These are phyloP conservation scores for Diaporthe humulicola DNA, from an alignment of 2,329 filamentous ascomycete species.

Conservation along the genomic window DNA sequence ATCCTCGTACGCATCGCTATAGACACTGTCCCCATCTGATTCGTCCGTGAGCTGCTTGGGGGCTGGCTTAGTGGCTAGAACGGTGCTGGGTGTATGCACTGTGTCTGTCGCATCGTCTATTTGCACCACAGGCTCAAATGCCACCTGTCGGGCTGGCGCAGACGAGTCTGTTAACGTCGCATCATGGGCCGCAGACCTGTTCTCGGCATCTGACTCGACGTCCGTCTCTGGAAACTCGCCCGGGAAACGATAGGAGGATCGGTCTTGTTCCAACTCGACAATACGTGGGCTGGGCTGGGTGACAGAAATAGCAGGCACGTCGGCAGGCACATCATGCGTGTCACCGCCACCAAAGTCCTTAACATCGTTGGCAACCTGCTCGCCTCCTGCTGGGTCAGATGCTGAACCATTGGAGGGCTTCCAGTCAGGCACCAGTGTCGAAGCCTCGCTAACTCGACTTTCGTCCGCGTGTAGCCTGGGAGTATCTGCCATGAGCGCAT, in stretches of 20 bases:
- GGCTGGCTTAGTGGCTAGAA: constrained; percentile 43
- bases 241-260: constrained; percentile 62
- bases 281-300: constrained; percentile 58
- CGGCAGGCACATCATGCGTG: constrained; percentile 18
- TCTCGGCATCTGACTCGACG: constrained; percentile 39
- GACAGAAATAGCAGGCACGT: constrained; percentile 60
- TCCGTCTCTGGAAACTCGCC: constrained; percentile 69
- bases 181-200: background rate
- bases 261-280: constrained; percentile 40
- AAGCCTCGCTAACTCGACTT: constrained; percentile 38
- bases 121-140: constrained; percentile 45
- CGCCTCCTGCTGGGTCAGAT: background rate
- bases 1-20: constrained; percentile 84
- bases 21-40: constrained; percentile 70
- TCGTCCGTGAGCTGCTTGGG: constrained; percentile 54
- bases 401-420: constrained; percentile 19
- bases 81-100: constrained; percentile 42
- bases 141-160: constrained; percentile 32
- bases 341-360: constrained; percentile 33
- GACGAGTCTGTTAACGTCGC: constrained; percentile 18
- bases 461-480: constrained; percentile 42
- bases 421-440: constrained; percentile 34
- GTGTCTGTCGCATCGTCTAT: constrained; percentile 38
- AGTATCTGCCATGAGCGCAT: constrained; percentile 44
- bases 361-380: constrained; percentile 36